Conservation (phyloP, 495 filamentous ascomycete genomes). For the Darksidea phi region DNA sequence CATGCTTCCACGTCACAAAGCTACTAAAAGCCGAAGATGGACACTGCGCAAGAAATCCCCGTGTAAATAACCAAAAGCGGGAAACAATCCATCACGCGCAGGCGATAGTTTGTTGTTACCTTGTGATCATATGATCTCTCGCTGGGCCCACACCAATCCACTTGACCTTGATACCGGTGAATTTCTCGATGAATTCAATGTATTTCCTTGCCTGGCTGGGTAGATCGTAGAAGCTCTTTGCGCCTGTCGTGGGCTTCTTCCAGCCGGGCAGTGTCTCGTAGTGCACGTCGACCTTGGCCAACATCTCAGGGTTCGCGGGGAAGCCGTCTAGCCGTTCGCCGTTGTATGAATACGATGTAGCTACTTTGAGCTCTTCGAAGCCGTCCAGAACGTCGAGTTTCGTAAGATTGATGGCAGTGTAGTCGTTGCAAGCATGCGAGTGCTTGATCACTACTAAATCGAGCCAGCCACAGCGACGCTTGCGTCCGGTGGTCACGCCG, state of each 20-base stretch:
- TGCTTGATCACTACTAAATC: constrained; percentile 86
- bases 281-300: constrained; percentile 59
- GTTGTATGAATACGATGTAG: constrained; percentile 61
- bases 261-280: constrained; percentile 80
- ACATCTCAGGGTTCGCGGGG: constrained; percentile 65
- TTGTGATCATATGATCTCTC: constrained; percentile 64
- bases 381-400: constrained; percentile 87
- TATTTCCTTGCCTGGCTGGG: constrained; percentile 75
- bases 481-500: constrained; percentile 82
- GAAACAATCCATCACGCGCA: too few species aligned
- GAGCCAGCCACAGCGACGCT: constrained; percentile 83
- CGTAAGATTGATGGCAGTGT: constrained; percentile 71
- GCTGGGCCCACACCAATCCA: constrained; percentile 79
- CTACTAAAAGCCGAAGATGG: too few species aligned
- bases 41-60: too few species aligned
- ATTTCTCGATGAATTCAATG: constrained; percentile 73
- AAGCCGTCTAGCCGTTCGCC: constrained; percentile 57
- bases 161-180: constrained; percentile 67
- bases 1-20: too few species aligned
- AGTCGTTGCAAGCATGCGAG: constrained; percentile 48
- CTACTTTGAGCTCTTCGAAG: constrained; percentile 78
- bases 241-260: constrained; percentile 66
- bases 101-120: constrained; percentile 42
- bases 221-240: constrained; percentile 61
- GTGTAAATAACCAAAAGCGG: too few species aligned